Evolutionary conservation across 2,329 filamentous ascomycete genomes (phyloP).

Genomic region (Sporothrix protearum): DNA sequence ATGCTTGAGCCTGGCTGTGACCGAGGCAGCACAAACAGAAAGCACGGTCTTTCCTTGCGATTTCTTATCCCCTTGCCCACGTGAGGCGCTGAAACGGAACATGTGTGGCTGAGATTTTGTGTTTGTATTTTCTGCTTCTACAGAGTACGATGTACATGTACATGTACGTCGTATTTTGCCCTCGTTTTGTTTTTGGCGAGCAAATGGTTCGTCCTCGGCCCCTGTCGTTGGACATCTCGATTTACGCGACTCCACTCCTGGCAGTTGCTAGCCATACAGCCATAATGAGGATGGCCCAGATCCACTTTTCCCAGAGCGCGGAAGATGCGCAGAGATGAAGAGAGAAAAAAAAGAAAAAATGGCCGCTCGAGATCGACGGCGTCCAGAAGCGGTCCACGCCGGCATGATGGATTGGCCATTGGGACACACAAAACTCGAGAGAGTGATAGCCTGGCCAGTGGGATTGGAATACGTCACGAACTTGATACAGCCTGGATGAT

Average conservation of each 20-base stretch:
- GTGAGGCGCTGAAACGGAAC: constrained; percentile 17
- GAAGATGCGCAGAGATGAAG: background rate
- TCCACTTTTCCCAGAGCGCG: constrained; percentile 5
- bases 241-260: constrained; percentile 12
- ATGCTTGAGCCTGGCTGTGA: background rate
- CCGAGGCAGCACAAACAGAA: background rate
- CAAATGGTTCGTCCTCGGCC: constrained; percentile 3
- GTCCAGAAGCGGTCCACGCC: constrained; percentile 4
- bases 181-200: background rate
- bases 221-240: background rate
- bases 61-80: background rate
- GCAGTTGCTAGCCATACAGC: constrained; percentile 8
- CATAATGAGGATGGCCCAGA: constrained; percentile 7
- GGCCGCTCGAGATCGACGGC: background rate
- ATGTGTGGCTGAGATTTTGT: constrained; percentile 6
- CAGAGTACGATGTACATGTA: no score
- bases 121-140: background rate
- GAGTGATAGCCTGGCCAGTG: background rate
- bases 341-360: background rate
- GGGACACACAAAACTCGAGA: background rate
- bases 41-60: background rate
- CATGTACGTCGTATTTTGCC: no score
- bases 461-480: background rate
- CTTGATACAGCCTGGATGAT: background rate
- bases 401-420: constrained; percentile 7